A percentile compares a stretch with the other conserved stretches of the same genome.
phyloP scores from a whole-genome alignment of 495 filamentous ascomycete species.

The Peziza echinospora region DNA sequence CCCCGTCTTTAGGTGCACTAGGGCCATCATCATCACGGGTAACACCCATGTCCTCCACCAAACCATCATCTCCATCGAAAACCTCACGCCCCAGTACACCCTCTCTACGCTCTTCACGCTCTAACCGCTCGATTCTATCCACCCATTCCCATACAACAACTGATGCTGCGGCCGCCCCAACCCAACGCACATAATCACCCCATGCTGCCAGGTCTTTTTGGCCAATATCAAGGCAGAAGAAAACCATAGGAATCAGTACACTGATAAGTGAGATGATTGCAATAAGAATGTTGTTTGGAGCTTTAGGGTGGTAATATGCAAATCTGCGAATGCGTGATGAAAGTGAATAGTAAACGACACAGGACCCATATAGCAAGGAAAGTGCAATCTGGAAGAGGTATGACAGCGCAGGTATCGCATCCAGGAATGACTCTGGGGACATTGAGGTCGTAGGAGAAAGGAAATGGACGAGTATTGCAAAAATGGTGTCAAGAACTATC shows the following conservation, averaged over 20 bases:
- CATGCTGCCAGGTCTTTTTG: conserved; percentile 73
- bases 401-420: conserved; percentile 78
- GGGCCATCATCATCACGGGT: background rate
- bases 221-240: conserved; percentile 85
- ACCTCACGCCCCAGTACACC: conserved; percentile 85
- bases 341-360: conserved; percentile 86
- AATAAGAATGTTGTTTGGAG: conserved; percentile 57
- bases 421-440: conserved; percentile 50
- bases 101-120: conserved; percentile 88
- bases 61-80: conserved; percentile 87
- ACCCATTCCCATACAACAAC: conserved; percentile 99
- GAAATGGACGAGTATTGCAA: conserved; percentile 76
- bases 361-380: conserved; percentile 75
- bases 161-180: conserved; percentile 84
- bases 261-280: conserved; percentile 57
- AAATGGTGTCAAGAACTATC: conserved; percentile 72
- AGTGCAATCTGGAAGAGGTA: conserved; percentile 85
- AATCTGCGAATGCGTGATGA: conserved; percentile 87
- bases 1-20: conserved; percentile 27
- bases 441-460: conserved; percentile 31
- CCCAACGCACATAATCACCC: conserved; percentile 96
- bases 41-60: conserved; percentile 1
- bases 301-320: conserved; percentile 48
- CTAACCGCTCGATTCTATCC: conserved; percentile 88
- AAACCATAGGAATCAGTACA: conserved; percentile 76